These are phyloP conservation scores for Platismatia glauca DNA, from an alignment of 495 filamentous ascomycete species.

Conservation along the genomic window DNA sequence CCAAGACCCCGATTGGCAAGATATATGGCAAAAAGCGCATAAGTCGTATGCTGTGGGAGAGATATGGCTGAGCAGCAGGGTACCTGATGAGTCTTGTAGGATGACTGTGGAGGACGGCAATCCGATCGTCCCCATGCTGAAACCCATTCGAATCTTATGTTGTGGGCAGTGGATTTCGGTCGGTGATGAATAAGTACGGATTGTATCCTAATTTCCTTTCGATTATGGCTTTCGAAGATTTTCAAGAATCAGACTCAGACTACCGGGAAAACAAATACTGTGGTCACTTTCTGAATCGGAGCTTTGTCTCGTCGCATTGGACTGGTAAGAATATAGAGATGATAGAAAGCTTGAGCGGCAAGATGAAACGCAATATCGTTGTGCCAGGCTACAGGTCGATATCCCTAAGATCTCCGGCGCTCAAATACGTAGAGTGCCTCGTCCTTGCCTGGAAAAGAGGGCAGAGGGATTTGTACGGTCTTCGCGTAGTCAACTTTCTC, in stretches of 20 bases:
- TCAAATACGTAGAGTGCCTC: constrained; percentile 44
- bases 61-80: not conserved
- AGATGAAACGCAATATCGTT: not conserved
- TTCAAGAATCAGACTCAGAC: not conserved
- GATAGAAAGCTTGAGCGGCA: not conserved
- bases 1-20: no score
- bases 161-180: not conserved
- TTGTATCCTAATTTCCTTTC: not conserved
- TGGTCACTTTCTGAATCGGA: not conserved
- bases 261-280: not conserved
- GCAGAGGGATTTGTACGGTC: constrained; percentile 40
- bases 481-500: constrained; percentile 36
- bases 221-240: not conserved
- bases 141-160: not conserved
- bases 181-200: not conserved
- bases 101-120: not conserved
- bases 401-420: not conserved
- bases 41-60: not conserved
- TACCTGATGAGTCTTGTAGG: not conserved
- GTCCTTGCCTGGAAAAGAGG: constrained; percentile 48
- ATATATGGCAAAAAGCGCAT: no score
- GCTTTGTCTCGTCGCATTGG: not conserved
- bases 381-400: not conserved
- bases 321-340: not conserved
- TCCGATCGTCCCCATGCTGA: not conserved